Base-by-base conservation (phyloP, 1,139 yeast genomes). In the Lodderomyces margitis region DNA sequence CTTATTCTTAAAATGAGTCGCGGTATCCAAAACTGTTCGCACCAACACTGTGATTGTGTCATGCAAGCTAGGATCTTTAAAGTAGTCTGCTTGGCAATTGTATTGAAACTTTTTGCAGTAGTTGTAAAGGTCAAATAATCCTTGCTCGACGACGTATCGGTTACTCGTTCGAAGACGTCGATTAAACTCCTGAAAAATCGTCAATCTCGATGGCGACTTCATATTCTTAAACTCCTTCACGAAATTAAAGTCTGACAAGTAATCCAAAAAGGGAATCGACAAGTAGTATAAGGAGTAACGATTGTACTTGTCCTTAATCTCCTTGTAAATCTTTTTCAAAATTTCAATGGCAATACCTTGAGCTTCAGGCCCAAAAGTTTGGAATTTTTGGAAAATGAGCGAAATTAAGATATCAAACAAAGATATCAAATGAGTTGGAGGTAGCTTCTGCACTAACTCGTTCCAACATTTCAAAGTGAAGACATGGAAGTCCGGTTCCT, bases 111-210 rank as follows among this genome's bases (percentile, higher is more conserved):
- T 63, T 5, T 67, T 58, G 21, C 84, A 65, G 51, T 75, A 80
- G 23, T 68, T 66, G 16, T 71, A 66, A 32, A 89, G 68, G 55
- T 89, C 97, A 43, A 73, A 73, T 19, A 92, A 64, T 0, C 88
- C 89, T 55, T 88, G 96, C 38, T 78, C 73, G 0, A 88, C 88
- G 6, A 91, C 88, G 63, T 83, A 82, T 39, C 76, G 76, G 58
- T 89, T 91, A 45, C 83, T 86, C 20, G 84, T 81, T 36, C 69
- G 68, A 41, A 85, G 68, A 37, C 94, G 64, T 45, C 78, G 62
- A 0, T 78, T 69, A 41, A 81, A 73, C 48, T 79, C 84, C 14
- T 64, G 68, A 30, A 81, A 63, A 42, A 58, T 62, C 37, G 51
- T 64, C 52, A 52, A 58, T 57, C 61, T 59, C 46, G 53, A 54